Evolutionary conservation across 495 filamentous ascomycete species (phyloP), one percentile per base, ranked within the genome.

Genomic region (Pyronema omphalodes): DNA sequence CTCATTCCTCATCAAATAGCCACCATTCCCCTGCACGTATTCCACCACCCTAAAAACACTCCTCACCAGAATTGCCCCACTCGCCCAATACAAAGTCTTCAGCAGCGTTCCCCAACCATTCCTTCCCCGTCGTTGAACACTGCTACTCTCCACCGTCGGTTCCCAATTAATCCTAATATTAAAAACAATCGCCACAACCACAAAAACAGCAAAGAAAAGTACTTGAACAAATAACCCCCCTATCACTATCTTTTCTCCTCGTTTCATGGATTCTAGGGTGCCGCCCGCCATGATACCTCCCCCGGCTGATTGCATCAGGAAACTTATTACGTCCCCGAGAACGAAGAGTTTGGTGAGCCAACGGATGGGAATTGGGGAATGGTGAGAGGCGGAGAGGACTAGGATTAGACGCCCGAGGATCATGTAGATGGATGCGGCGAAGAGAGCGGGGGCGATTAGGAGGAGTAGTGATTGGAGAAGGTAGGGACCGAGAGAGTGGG

Each of bases 41-140:
- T 85, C 82, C 9, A 80, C 66, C 15, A 80, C 69, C 19, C 82
- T 71, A 58, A 82, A 76, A 6, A 83, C 54, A 7, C 71, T 76
- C 6, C 83, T 73, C 1, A 83, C 58, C 51, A 85, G 56, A 54
- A 86, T 82, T 7, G 83, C 64, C 0, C 58, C 61, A 51, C 71
- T 74, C 6, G 68, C 68, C 5, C 36, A 52, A 60, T 82, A 84
- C 3, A 83, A 70, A 35, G 73, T 65, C 17, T 63, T 48, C 47
- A 83, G 61, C 49, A 75, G 68, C 29, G 67, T 68, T 54, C 63
- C 57, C 81, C 81, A 85, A 0, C 67, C 63, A 9, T 50, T 56
- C 17, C 14, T 44, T 11, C 29, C 47, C 23, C 9, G 6, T 9
- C 7, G 1, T 37, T 40, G 36, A 9, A 41, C 3, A 8, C 3